These are phyloP conservation scores for Nidularia pulvinata DNA, from an alignment of 768 basidiomycete genomes.

Conservation along the genomic window DNA sequence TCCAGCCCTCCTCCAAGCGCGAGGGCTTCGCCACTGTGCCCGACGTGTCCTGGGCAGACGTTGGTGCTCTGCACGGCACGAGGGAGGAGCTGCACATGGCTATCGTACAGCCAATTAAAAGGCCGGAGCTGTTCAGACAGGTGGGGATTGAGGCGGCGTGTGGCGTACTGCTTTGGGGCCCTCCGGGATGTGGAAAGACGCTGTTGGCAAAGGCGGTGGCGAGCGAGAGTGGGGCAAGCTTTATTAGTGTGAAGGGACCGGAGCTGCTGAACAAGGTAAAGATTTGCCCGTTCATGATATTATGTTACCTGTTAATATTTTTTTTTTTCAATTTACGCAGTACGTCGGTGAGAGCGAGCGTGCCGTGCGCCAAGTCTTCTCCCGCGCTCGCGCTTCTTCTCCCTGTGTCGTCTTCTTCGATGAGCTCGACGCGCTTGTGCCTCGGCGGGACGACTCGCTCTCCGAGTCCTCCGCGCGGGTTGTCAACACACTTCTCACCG, in stretches of 20 bases:
- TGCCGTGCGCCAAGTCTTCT: conserved; percentile 94
- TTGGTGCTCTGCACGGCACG: conserved; percentile 87
- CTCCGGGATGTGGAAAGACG: conserved; percentile 98
- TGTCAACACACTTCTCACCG: conserved; percentile 92
- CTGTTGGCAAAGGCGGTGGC: conserved; percentile 98
- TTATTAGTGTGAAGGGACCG: conserved; percentile 98
- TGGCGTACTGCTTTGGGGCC: conserved; percentile 98
- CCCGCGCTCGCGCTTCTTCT: conserved; percentile 88
- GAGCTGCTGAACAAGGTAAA: conserved; percentile 93
- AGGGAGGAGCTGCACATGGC: conserved; percentile 97
- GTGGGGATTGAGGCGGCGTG: conserved; percentile 93
- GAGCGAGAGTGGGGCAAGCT: conserved; percentile 93
- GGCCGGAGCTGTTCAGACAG: conserved; percentile 85
- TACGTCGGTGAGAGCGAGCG: conserved; percentile 98
- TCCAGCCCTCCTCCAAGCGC: conserved; percentile 95
- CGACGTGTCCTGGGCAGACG: conserved; percentile 92
- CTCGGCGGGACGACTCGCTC: conserved; percentile 85
- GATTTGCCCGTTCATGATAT: conserved; percentile 7
- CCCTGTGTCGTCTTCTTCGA: conserved; percentile 98
- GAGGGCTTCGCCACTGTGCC: conserved; percentile 99
- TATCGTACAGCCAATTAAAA: conserved; percentile 91
- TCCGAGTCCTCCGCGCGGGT: conserved; percentile 94
- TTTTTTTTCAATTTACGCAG: conserved; percentile 31
- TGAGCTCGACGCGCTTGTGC: conserved; percentile 91
- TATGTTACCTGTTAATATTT: not conserved